These are phyloP conservation scores for Yamadazyma epiphylla DNA, from an alignment of 1,139 yeast genomes.

Conservation along the genomic window DNA sequence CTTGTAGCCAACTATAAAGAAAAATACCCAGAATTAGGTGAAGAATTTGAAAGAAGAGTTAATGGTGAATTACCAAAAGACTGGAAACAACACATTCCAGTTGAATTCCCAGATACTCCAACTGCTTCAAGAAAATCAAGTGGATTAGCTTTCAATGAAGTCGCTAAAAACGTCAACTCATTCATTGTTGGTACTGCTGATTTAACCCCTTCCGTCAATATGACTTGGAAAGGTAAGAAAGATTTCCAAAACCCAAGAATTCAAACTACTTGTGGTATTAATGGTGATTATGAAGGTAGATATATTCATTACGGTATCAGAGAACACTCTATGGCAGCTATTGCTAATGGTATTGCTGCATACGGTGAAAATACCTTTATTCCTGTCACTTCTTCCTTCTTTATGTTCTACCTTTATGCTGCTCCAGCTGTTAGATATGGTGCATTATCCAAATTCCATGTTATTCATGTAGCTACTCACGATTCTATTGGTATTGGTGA, in stretches of 20 bases:
- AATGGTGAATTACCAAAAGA: conserved; percentile 18
- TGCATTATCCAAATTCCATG: conserved; percentile 25
- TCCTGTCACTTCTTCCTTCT: conserved; percentile 31
- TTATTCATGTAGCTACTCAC: conserved; percentile 34
- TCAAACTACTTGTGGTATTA: conserved; percentile 19
- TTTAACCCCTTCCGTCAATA: conserved; percentile 23
- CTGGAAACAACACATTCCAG: conserved; percentile 18
- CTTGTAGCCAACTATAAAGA: conserved; percentile 12
- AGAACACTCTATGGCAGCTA: conserved; percentile 34
- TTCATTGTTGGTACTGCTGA: conserved; percentile 26
- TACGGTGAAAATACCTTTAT: conserved; percentile 26
- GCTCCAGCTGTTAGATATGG: conserved; percentile 35
- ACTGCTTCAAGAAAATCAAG: conserved; percentile 22
- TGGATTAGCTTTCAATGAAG: conserved; percentile 17
- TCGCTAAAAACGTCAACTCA: conserved; percentile 15
- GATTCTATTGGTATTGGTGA: conserved; percentile 37
- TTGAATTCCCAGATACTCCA: conserved; percentile 12
- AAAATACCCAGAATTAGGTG: conserved; percentile 17
- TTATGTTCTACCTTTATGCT: conserved; percentile 34
- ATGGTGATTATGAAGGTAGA: conserved; percentile 24
- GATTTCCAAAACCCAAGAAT: conserved; percentile 23
- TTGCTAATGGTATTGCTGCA: conserved; percentile 36
- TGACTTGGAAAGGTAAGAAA: conserved; percentile 19
- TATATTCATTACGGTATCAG: conserved; percentile 30
- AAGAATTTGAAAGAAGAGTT: conserved; percentile 17